Evolutionary conservation across 306 rosid species (phyloP).

Genomic region (Castanea crenata): DNA sequence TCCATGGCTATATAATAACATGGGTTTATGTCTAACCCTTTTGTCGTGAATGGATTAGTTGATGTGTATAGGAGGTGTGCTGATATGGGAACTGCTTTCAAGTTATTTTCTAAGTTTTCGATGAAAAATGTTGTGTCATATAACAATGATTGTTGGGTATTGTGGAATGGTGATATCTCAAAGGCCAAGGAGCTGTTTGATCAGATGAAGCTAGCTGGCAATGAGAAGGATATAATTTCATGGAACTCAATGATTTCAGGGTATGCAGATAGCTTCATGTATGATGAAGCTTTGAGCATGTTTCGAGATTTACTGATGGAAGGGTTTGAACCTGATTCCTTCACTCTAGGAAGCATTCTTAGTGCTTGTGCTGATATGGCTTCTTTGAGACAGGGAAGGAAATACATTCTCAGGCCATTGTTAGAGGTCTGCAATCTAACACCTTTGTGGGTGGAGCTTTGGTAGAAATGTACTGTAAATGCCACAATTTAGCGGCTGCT

Average conservation of each 20-base stretch:
- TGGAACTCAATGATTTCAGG: constrained; percentile 63
- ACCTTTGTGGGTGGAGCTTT: constrained; percentile 61
- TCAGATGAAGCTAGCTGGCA: constrained; percentile 34
- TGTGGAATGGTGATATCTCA: constrained; percentile 34
- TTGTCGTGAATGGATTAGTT: constrained; percentile 48
- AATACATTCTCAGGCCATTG: constrained; percentile 45
- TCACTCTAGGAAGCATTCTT: constrained; percentile 55
- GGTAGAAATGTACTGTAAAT: constrained; percentile 56
- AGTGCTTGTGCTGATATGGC: constrained; percentile 44
- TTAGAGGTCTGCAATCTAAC: constrained; percentile 45
- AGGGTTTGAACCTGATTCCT: constrained; percentile 48
- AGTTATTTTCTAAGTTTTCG: constrained; percentile 38
- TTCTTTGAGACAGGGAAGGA: constrained; percentile 41
- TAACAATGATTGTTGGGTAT: constrained; percentile 60
- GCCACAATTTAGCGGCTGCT: constrained; percentile 38
- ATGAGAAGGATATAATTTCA: constrained; percentile 35
- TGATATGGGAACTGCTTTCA: constrained; percentile 40
- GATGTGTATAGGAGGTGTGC: constrained; percentile 53
- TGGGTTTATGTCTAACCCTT: constrained; percentile 32
- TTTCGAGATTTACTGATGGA: constrained; percentile 32
- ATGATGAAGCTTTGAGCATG: constrained; percentile 39
- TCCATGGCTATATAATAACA: constrained; percentile 46
- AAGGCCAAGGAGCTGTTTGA: constrained; percentile 51
- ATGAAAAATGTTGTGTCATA: constrained; percentile 36
- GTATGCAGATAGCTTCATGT: constrained; percentile 30